Percentiles rank a stretch among this genome's conserved stretches.
Evolutionary conservation across 2,329 filamentous ascomycete genomes (phyloP).

Genomic region (Fusarium xylarioides): DNA sequence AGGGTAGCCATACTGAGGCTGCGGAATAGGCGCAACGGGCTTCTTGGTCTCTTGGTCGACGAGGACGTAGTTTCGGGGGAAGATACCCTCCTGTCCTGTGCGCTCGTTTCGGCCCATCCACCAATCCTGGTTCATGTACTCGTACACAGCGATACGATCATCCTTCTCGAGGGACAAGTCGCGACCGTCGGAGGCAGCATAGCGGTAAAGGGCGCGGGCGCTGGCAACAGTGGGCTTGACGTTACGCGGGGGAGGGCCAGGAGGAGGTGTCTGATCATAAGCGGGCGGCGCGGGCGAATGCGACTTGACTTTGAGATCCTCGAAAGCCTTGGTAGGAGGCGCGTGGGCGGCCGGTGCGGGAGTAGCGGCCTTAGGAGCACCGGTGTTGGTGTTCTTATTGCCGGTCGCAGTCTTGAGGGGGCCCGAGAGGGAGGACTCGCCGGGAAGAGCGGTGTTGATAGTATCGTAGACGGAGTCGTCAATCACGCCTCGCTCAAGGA

Average conservation of each 20-base stretch:
- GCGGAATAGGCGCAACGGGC: constrained; percentile 44
- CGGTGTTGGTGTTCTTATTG: constrained; percentile 44
- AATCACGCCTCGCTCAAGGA: constrained; percentile 84
- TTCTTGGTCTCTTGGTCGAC: constrained; percentile 69
- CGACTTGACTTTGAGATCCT: constrained; percentile 51
- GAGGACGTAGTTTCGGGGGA: constrained; percentile 90
- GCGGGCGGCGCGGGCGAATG: constrained; percentile 57
- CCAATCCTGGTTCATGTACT: constrained; percentile 98
- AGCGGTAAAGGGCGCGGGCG: constrained; percentile 85
- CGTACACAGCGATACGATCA: constrained; percentile 81
- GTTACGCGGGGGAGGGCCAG: constrained; percentile 52
- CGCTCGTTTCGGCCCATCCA: constrained; percentile 90
- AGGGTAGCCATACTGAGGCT: constrained; percentile 53
- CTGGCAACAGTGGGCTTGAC: constrained; percentile 71
- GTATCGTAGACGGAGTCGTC: constrained; percentile 77
- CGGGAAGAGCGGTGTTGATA: constrained; percentile 78
- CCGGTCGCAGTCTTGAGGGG: constrained; percentile 53
- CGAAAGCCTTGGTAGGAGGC: constrained; percentile 52
- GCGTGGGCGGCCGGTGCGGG: constrained; percentile 44
- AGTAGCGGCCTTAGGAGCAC: constrained; percentile 42
- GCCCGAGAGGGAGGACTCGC: constrained; percentile 69
- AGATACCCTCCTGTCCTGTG: constrained; percentile 88
- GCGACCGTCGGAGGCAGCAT: constrained; percentile 79
- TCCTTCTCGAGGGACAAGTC: constrained; percentile 84
- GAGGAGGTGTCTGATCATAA: constrained; percentile 60